These are phyloP conservation scores for Anisogramma anomala DNA, from an alignment of 2,329 filamentous ascomycete genomes.

Conservation along the genomic window DNA sequence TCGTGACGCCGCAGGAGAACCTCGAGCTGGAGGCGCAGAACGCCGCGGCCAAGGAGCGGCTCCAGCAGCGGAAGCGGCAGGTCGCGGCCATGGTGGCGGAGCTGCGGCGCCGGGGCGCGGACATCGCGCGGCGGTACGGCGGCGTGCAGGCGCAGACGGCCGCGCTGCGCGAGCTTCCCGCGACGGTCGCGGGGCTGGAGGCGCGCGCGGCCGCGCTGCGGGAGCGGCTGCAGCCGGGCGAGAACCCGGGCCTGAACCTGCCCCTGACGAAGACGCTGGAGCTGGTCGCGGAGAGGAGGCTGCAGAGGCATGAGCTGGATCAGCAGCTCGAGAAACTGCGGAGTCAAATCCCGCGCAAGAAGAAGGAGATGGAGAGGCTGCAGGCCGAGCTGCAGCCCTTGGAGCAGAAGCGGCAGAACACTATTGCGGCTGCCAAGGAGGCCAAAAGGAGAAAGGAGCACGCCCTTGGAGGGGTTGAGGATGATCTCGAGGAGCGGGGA, in stretches of 20 bases:
- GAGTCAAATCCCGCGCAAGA: slow-evolving; percentile 51
- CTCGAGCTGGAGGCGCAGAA: slow-evolving; percentile 59
- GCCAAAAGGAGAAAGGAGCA: slow-evolving; percentile 57
- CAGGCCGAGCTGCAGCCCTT: slow-evolving; percentile 56
- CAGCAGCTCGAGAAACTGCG: slow-evolving; percentile 53
- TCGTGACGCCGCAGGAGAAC: slow-evolving; percentile 76
- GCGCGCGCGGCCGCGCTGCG: slow-evolving; percentile 34
- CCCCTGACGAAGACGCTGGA: slow-evolving; percentile 46
- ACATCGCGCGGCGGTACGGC: slow-evolving; percentile 45
- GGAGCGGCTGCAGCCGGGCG: slow-evolving; percentile 26
- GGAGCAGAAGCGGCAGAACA: slow-evolving; percentile 54
- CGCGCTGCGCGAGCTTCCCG: slow-evolving; percentile 39
- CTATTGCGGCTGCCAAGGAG: slow-evolving; percentile 56
- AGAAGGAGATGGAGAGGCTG: slow-evolving; percentile 54
- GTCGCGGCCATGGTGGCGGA: slow-evolving; percentile 62
- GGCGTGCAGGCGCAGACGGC: slow-evolving; percentile 36
- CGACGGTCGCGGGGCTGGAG: slow-evolving; percentile 37
- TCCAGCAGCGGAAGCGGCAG: slow-evolving; percentile 71
- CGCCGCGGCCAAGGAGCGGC: slow-evolving; percentile 57
- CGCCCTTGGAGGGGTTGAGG: slow-evolving; percentile 52
- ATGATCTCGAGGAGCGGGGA: slow-evolving; percentile 64
- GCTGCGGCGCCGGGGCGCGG: slow-evolving; percentile 53
- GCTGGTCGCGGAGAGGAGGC: slow-evolving; percentile 39
- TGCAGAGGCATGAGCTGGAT: slow-evolving; percentile 44
- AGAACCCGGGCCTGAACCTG: slow-evolving; percentile 38